Percentiles rank a stretch among this genome's conserved stretches.
phyloP scores from a whole-genome alignment of 1,139 yeast genomes.

The Yamadazyma atlantica region DNA sequence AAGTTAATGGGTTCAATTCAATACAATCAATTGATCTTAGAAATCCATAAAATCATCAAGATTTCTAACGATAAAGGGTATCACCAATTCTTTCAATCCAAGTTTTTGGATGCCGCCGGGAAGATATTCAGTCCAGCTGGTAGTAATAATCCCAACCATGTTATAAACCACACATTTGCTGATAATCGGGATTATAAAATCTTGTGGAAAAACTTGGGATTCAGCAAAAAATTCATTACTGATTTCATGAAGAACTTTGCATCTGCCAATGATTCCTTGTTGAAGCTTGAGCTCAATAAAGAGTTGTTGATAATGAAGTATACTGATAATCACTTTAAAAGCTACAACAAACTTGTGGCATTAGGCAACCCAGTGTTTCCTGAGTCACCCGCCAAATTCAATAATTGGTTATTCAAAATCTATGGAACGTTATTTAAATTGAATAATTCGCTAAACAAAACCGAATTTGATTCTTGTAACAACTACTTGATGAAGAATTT shows the following conservation, averaged over 20 bases:
- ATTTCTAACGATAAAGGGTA: constrained; percentile 36
- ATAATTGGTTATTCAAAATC: constrained; percentile 24
- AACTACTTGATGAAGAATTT: constrained; percentile 34
- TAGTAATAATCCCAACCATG: background rate
- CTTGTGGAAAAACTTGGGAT: constrained; percentile 41
- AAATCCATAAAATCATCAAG: constrained; percentile 36
- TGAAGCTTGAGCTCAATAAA: constrained; percentile 26
- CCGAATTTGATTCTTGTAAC: constrained; percentile 26
- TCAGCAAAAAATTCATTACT: constrained; percentile 12
- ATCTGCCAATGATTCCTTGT: constrained; percentile 9
- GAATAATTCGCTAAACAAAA: constrained; percentile 17
- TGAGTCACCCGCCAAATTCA: constrained; percentile 13
- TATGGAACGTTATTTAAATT: constrained; percentile 25
- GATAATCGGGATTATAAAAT: constrained; percentile 53
- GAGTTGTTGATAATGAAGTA: constrained; percentile 23
- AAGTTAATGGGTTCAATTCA: constrained; percentile 41
- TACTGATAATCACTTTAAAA: constrained; percentile 16
- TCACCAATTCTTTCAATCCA: constrained; percentile 24
- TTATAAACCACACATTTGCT: constrained; percentile 10
- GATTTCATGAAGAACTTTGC: constrained; percentile 12
- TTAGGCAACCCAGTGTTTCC: constrained; percentile 18
- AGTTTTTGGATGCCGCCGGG: constrained; percentile 8
- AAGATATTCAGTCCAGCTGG: constrained; percentile 10
- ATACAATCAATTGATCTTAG: constrained; percentile 31
- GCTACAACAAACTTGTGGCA: constrained; percentile 27